Conservation (phyloP, 257 asterid genomes). For the Fraxinus pennsylvanica region DNA sequence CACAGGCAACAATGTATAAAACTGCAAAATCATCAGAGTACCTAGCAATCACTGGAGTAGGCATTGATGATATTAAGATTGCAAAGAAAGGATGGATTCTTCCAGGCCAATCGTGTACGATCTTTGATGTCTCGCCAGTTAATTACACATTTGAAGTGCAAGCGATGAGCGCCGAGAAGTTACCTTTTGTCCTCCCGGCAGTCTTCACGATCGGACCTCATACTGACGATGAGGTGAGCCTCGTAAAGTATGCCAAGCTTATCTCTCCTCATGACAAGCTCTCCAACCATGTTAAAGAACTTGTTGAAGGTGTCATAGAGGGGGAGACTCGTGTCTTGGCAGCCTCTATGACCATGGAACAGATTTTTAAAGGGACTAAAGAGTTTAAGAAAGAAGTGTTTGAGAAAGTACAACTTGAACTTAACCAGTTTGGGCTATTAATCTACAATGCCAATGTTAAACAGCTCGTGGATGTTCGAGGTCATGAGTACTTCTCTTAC, state of each 20-base stretch:
- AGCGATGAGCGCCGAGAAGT: slow-evolving; percentile 75
- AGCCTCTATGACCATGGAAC: slow-evolving; percentile 74
- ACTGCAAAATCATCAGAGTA: too few species aligned
- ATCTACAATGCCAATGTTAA: slow-evolving; percentile 70
- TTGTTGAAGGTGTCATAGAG: slow-evolving; percentile 63
- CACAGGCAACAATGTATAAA: too few species aligned
- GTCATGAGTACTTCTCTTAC: slow-evolving; percentile 65
- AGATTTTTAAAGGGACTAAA: slow-evolving; percentile 55
- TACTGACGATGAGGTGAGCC: slow-evolving; percentile 37
- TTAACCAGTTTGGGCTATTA: slow-evolving; percentile 60
- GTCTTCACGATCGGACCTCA: slow-evolving; percentile 73
- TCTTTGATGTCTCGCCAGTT: too few species aligned
- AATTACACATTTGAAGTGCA: slow-evolving; percentile 24
- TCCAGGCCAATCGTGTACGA: too few species aligned
- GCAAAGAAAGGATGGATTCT: too few species aligned
- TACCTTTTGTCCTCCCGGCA: slow-evolving; percentile 63
- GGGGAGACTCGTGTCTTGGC: slow-evolving; percentile 74
- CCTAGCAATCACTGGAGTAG: too few species aligned
- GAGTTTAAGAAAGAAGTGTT: slow-evolving; percentile 55
- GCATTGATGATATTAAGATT: too few species aligned
- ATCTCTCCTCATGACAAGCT: slow-evolving; percentile 60
- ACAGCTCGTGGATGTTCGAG: slow-evolving; percentile 65
- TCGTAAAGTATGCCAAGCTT: slow-evolving; percentile 60
- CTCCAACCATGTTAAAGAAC: slow-evolving; percentile 59
- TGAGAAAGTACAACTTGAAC: slow-evolving; percentile 61